Base-by-base conservation (phyloP, 2,329 filamentous ascomycete genomes). In the Parasarocladium wereldwijsianum region DNA sequence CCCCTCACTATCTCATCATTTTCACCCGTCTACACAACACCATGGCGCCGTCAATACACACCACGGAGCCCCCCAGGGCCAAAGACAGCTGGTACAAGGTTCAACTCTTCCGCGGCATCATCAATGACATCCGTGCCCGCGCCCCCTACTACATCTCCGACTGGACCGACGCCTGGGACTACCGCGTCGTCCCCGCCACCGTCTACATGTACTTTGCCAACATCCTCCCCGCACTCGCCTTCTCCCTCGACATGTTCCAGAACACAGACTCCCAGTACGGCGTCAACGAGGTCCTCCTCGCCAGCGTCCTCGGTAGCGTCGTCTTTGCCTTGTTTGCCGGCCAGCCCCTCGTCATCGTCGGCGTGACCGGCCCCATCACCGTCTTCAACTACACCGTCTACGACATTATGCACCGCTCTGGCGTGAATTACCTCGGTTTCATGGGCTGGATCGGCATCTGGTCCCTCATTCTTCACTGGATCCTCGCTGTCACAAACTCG, bases 161-260 rank as follows among this genome's bases (percentile, higher is more conserved):
- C 52, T 92, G 80, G 80, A 61, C 50, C 12, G 84, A 93, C 58
- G 84, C 84, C 2, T 90, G 81, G 81, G 80, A 92, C 48, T 93
- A 93, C 57, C 71, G 84, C 32, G 81, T 93, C 24, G 67, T 93
- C 22, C 84, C 84, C 2, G 82, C 82, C 11, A 92, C 84, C 8
- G 60, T 92, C 17, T 92, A 92, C 55, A 93, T 92, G 81, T 93
- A 90, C 58, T 93, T 92, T 65, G 83, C 84, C 38, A 92, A 92
- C 56, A 90, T 93, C 44, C 57, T 93, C 9, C 84, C 85, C 1
- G 84, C 85, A 2, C 57, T 93, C 35, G 85, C 85, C 27, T 93
- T 93, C 55, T 90, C 82, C 2, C 64, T 93, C 31, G 84, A 93
- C 53, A 93, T 93, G 85, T 90, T 92, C 47, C 78, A 76, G 36